These are phyloP conservation scores for Geotrichum carabidarum DNA, from an alignment of 1,139 yeast species.

Conservation along the genomic window DNA sequence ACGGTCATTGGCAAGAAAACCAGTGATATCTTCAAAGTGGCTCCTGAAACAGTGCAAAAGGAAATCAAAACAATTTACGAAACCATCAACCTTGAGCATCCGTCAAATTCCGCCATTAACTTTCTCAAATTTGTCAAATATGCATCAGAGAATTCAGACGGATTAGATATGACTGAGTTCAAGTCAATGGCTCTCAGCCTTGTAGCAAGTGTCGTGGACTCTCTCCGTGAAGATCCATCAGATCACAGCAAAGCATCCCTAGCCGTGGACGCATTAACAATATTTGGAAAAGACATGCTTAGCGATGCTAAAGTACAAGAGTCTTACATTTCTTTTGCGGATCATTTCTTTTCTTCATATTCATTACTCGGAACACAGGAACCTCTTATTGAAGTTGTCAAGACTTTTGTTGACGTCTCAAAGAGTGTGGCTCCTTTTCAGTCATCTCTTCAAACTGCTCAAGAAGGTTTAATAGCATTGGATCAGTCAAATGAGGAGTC, in stretches of 20 bases:
- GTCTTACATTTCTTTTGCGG: slow-evolving; percentile 3
- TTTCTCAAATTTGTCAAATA: slow-evolving; percentile 10
- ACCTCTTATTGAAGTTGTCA: not conserved
- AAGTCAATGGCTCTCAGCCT: not conserved
- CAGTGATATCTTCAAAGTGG: slow-evolving; percentile 16
- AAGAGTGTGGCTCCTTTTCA: not conserved
- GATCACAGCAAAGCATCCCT: slow-evolving; percentile 1
- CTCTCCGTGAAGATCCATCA: not conserved
- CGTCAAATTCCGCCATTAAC: slow-evolving; percentile 2
- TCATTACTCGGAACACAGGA: slow-evolving; percentile 2
- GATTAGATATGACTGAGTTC: not conserved
- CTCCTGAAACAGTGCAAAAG: slow-evolving; percentile 24
- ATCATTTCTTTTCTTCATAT: slow-evolving; percentile 3
- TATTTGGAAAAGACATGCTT: slow-evolving; percentile 1
- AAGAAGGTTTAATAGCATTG: not conserved
- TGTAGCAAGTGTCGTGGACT: not conserved
- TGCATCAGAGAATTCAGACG: not conserved
- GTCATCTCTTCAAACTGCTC: not conserved
- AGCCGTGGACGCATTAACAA: not conserved
- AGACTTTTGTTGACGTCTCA: not conserved
- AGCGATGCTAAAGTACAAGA: not conserved
- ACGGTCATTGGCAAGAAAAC: slow-evolving; percentile 26
- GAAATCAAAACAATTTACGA: slow-evolving; percentile 20
- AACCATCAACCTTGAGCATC: slow-evolving; percentile 6
- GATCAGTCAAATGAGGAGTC: slow-evolving; percentile 1